Base-by-base conservation (phyloP, 192 early-diverging fungal species). In the Coemansia umbellata region DNA sequence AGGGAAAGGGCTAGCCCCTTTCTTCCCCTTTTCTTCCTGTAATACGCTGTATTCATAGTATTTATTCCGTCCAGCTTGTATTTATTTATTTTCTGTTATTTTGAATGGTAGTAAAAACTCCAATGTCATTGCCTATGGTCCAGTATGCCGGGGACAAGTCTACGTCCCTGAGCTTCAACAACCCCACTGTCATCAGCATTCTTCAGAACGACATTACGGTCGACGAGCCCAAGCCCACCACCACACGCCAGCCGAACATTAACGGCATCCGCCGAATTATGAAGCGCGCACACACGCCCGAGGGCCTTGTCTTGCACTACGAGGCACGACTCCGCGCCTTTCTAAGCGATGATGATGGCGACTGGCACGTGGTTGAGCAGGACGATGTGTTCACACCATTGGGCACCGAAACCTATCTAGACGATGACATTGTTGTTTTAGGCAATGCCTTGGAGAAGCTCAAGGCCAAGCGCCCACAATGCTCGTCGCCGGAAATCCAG, bases 251-350 rank as follows among this genome's bases (percentile, higher is more conserved):
- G 17, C 56, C 68, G 8, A 53, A 58, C 11, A 58, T 55, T 24
- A 52, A 52, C 18, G 65, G 60, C 8, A 66, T 74, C n/a, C 60
- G 60, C 8, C 50, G 56, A 23, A 60, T 66, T 21, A 62, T 74
- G 65, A 66, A 53, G 15, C 71, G 71, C 13, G 65, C 65, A 1
- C 71, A 63, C 33, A 67, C 71, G 30, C 71, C 71, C 26, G 71
- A 63, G 23, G 71, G 71, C 1, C 47, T 74, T 21, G 65, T 74
- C 9, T 2, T 62, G 48, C 65, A 74, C 37, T 74, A 67, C 17
- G 71, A 74, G 27, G 13, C 49, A 9, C 55, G 60, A 8, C 56
- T 74, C 10, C 64, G 65, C 37, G 11, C 51, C 8, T 74, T 74
- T 40, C 52, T 74, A 28, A 39, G 22, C 23, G 63, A 58, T 14